phyloP scores from a whole-genome alignment of 768 basidiomycete genomes.

The Russula brevipes region DNA sequence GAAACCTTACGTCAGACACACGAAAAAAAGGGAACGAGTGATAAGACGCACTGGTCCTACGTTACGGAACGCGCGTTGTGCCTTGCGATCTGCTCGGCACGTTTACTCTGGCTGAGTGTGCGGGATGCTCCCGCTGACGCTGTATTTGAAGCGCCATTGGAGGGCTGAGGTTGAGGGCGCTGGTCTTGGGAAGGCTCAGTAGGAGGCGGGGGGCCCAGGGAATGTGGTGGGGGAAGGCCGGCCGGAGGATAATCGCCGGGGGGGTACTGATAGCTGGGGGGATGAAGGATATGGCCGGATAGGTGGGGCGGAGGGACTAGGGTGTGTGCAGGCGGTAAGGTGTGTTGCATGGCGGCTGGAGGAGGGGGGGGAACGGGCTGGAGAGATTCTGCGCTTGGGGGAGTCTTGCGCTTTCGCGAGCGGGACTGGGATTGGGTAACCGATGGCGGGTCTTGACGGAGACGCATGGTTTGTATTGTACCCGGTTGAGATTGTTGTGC shows the following conservation, averaged over 20 bases:
- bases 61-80: slow-evolving; percentile 86
- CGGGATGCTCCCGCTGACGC: slow-evolving; percentile 36
- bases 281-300: slow-evolving; percentile 29
- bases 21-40: neutral
- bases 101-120: slow-evolving; percentile 70
- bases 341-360: slow-evolving; percentile 31
- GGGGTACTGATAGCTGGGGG: slow-evolving; percentile 35
- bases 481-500: slow-evolving; percentile 17
- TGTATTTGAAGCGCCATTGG: slow-evolving; percentile 11
- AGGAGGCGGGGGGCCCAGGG: slow-evolving; percentile 10
- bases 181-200: slow-evolving; percentile 9
- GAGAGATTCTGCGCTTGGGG: slow-evolving; percentile 37
- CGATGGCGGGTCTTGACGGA: slow-evolving; percentile 51
- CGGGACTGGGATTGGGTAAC: slow-evolving; percentile 40
- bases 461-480: slow-evolving; percentile 45
- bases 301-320: slow-evolving; percentile 21
- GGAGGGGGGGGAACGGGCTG: slow-evolving; percentile 39
- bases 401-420: slow-evolving; percentile 65
- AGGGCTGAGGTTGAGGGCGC: slow-evolving; percentile 21
- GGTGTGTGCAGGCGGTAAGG: slow-evolving; percentile 30
- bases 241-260: slow-evolving; percentile 18
- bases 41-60: slow-evolving; percentile 68
- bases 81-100: slow-evolving; percentile 92
- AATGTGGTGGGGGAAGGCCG: slow-evolving; percentile 22
- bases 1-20: neutral